Base-by-base conservation (phyloP, 1,139 yeast species). In the Candida sp. region DNA sequence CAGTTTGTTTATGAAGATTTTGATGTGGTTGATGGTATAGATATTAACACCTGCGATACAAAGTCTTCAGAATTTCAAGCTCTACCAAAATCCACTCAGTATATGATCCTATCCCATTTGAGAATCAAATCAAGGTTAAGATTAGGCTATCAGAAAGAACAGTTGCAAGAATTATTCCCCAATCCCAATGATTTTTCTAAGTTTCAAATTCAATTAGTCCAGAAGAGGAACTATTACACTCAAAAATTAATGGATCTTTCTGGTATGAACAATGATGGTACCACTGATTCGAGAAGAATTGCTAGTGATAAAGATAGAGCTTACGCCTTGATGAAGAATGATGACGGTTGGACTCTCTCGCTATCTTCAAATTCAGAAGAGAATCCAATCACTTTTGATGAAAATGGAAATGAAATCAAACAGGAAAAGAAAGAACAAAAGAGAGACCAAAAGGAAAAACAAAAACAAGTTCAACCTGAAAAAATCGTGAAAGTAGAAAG, bases 91-190 rank as follows among this genome's bases (percentile, higher is more conserved):
- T 79, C 91, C 0, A 84, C 96, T 0, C 97, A 90, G 57, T 95
- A 93, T 57, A 89, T 89, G 79, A 79, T 90, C 2, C 66, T 95
- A 22, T 88, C 93, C 7, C 89, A 89, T 45, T 77, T 95, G 19
- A 65, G 99, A 44, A 68, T 90, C 32, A 77, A 89, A 49, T 91
- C 98, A 0, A 70, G 99, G 44, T 76, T 95, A 60, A 82, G 99
- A 68, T 85, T 95, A 96, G 99, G 99, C 0, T 89, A 86, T 57
- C 75, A 91, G 0, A 88, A 89, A 47, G 93, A 87, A 12, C 97
- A 95, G 56, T 68, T 95, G 25, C 87, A 88, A 51, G 70, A 77
- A 4, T 68, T 89, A 46, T 95, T 93, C 55, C 95, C 97, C 0
- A 76, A 87, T 55, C 80, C 90, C 44, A 77, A 88, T 81, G 97